Percentiles rank a stretch among this genome's conserved stretches.
Evolutionary conservation across 2,329 filamentous ascomycete genomes (phyloP).

Genomic region (Botryosphaeria dothidea): DNA sequence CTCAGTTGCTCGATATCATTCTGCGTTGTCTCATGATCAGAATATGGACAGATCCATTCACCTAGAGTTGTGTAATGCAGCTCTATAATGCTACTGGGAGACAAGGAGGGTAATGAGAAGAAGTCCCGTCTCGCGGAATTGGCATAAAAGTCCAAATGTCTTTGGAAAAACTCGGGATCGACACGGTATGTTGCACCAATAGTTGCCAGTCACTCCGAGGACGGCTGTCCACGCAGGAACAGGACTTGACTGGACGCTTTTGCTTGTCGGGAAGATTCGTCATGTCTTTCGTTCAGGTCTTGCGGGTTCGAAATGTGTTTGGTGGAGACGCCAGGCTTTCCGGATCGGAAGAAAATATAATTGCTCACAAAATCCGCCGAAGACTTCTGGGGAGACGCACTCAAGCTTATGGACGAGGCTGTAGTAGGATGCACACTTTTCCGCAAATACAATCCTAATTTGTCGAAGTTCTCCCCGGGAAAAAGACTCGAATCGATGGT

Average conservation of each 20-base stretch:
- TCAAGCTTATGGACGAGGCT: neutral
- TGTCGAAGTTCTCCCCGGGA: neutral
- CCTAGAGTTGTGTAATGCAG: conserved; percentile 19
- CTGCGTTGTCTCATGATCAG: neutral
- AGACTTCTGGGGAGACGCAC: neutral
- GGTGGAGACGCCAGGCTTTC: neutral
- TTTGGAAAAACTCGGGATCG: conserved; percentile 23
- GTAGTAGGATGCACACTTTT: neutral
- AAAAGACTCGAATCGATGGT: neutral
- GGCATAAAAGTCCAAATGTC: conserved; percentile 21
- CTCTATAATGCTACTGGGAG: conserved; percentile 15
- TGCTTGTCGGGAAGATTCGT: neutral
- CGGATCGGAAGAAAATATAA: neutral
- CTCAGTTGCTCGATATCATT: neutral
- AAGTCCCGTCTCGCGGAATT: conserved; percentile 1
- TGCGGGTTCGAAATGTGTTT: neutral
- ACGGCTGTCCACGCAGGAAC: conserved; percentile 19
- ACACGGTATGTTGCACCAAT: conserved; percentile 22
- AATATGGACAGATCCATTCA: neutral
- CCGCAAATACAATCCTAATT: neutral
- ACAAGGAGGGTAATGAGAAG: conserved; percentile 13
- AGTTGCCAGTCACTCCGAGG: conserved; percentile 19
- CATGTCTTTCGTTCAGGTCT: neutral
- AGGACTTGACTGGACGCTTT: conserved; percentile 1
- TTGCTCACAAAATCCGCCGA: neutral